Evolutionary conservation across 176 grass and related monocot species (phyloP).

Genomic region (Typha latifolia): DNA sequence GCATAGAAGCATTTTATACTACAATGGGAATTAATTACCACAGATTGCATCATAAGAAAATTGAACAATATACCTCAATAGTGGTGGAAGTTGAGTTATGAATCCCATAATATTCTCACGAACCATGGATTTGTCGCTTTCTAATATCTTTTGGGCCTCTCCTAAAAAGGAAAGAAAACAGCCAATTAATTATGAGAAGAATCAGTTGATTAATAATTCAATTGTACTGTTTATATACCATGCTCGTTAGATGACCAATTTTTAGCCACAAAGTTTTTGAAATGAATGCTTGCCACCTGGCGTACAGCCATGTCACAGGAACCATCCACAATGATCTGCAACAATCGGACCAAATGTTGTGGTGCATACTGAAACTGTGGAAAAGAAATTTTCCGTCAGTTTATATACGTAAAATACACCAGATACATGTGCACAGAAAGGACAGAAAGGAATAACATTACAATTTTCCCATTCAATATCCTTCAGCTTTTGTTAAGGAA

Average conservation of each 20-base stretch:
- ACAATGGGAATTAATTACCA: background rate
- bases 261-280: conserved; percentile 94
- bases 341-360: conserved; percentile 72
- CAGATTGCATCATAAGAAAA: background rate
- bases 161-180: conserved; percentile 32
- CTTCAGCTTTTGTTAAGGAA: background rate
- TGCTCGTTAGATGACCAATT: conserved; percentile 79
- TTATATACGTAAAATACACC: background rate
- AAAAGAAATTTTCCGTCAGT: conserved; percentile 17
- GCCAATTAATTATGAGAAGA: conserved; percentile 7
- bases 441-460: background rate
- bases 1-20: conserved; percentile 7
- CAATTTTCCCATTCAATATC: background rate
- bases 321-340: conserved; percentile 87
- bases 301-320: conserved; percentile 74
- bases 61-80: conserved; percentile 60
- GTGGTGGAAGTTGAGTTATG: conserved; percentile 77
- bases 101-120: conserved; percentile 86
- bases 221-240: conserved; percentile 27
- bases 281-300: conserved; percentile 89
- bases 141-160: conserved; percentile 52
- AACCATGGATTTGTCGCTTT: conserved; percentile 63
- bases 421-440: conserved; percentile 3
- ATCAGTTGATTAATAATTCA: conserved; percentile 7
- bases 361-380: conserved; percentile 66